Evolutionary conservation across 2,329 filamentous ascomycete species (phyloP).

Genomic region (Penicillium griseofulvum): DNA sequence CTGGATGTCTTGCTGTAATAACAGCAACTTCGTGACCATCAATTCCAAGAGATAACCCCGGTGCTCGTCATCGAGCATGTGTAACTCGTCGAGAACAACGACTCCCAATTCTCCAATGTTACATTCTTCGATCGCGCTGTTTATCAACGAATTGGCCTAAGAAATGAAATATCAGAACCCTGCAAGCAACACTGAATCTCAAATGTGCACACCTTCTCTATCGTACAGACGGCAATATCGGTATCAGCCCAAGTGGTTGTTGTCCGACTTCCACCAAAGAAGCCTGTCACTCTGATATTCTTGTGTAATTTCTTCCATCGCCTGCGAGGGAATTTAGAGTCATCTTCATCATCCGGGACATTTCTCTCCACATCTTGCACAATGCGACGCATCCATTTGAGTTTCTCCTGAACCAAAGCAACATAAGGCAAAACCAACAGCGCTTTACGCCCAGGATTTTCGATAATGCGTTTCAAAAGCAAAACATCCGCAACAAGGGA

Average conservation of each 20-base stretch:
- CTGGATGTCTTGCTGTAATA: constrained; percentile 65
- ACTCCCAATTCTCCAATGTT: constrained; percentile 62
- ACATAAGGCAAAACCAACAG: constrained; percentile 74
- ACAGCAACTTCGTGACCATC: constrained; percentile 70
- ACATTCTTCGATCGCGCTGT: constrained; percentile 69
- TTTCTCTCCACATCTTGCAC: constrained; percentile 58
- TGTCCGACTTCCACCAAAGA: constrained; percentile 71
- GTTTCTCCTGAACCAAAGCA: constrained; percentile 75
- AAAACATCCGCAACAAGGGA: constrained; percentile 70
- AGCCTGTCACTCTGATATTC: constrained; percentile 65
- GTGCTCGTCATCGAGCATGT: constrained; percentile 76
- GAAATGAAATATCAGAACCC: constrained; percentile 3
- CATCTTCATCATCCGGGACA: constrained; percentile 32
- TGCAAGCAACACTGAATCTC: neutral
- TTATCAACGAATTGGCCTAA: constrained; percentile 71
- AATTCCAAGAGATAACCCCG: constrained; percentile 74
- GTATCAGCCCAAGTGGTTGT: constrained; percentile 69
- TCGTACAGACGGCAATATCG: constrained; percentile 75
- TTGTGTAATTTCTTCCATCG: constrained; percentile 57
- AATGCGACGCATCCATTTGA: constrained; percentile 68
- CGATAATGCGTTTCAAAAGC: constrained; percentile 69
- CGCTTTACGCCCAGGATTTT: constrained; percentile 63
- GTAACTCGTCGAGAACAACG: constrained; percentile 74
- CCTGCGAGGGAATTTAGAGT: constrained; percentile 46
- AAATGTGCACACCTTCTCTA: constrained; percentile 62